These are phyloP conservation scores for Xylaria sp. DNA, from an alignment of 2,329 filamentous ascomycete species.

Conservation along the genomic window DNA sequence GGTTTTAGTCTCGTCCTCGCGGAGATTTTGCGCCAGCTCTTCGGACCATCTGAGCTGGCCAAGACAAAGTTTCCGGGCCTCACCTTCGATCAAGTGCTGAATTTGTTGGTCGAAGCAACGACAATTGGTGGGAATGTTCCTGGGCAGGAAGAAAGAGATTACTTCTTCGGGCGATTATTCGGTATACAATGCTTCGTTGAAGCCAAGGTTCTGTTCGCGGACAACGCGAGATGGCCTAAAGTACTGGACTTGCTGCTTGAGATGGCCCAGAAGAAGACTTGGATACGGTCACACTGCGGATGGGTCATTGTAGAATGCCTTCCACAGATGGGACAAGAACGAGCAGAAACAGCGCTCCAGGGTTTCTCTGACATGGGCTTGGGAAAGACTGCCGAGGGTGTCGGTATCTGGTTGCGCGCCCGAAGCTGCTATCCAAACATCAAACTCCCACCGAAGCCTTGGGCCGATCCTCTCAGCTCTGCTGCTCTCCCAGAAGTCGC, in stretches of 20 bases:
- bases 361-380: slow-evolving; percentile 73
- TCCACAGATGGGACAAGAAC: slow-evolving; percentile 67
- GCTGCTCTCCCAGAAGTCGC: slow-evolving; percentile 76
- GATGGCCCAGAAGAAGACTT: slow-evolving; percentile 83
- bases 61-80: slow-evolving; percentile 62
- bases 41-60: slow-evolving; percentile 61
- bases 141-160: slow-evolving; percentile 84
- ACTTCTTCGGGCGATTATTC: slow-evolving; percentile 86
- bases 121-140: slow-evolving; percentile 64
- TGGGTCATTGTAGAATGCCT: slow-evolving; percentile 82
- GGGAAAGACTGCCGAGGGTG: slow-evolving; percentile 84
- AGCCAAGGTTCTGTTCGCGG: slow-evolving; percentile 75
- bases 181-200: slow-evolving; percentile 87
- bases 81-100: slow-evolving; percentile 66
- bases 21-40: slow-evolving; percentile 79
- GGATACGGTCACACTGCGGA: slow-evolving; percentile 89
- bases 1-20: slow-evolving; percentile 92
- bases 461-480: slow-evolving; percentile 79
- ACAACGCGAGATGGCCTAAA: slow-evolving; percentile 69
- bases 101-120: slow-evolving; percentile 66
- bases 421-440: slow-evolving; percentile 71
- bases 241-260: slow-evolving; percentile 79
- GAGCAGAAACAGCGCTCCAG: slow-evolving; percentile 71
- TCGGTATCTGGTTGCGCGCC: slow-evolving; percentile 86
- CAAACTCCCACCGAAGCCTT: slow-evolving; percentile 75